Evolutionary conservation across 305 asterid species (phyloP).

Genomic region (Petunia hybrid): DNA sequence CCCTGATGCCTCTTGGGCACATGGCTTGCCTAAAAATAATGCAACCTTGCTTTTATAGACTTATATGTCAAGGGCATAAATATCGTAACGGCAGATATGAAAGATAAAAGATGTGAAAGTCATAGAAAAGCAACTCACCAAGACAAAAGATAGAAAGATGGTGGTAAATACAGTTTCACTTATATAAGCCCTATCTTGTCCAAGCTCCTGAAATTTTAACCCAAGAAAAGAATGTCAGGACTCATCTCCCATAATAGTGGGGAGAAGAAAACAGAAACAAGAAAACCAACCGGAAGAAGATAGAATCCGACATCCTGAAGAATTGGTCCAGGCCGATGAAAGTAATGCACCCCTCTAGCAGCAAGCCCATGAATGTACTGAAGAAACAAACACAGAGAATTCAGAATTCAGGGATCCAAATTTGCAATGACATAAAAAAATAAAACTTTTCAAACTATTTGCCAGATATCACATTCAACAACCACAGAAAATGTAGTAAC

Average conservation of each 20-base stretch:
- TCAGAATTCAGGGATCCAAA: constrained; percentile 31
- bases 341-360: constrained; percentile 47
- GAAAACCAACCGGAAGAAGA: constrained; percentile 73
- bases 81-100: not conserved
- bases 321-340: constrained; percentile 44
- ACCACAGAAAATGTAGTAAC: constrained; percentile 18
- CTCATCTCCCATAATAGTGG: not conserved
- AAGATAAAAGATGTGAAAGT: not conserved
- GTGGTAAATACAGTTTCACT: constrained; percentile 88
- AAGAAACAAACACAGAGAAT: constrained; percentile 9
- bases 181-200: constrained; percentile 80
- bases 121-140: constrained; percentile 57
- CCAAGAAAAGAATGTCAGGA: constrained; percentile 33
- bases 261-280: not conserved
- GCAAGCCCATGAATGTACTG: constrained; percentile 47
- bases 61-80: not conserved
- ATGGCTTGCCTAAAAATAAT: not conserved
- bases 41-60: constrained; percentile 3
- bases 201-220: constrained; percentile 73
- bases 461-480: not conserved
- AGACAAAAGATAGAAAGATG: constrained; percentile 75
- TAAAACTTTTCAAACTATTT: not conserved
- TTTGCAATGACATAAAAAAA: not conserved
- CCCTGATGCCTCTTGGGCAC: constrained; percentile 12
- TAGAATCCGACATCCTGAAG: constrained; percentile 44